Evolutionary conservation across 2,329 filamentous ascomycete genomes (phyloP), one percentile per base, ranked within the genome.

Genomic region (Paecilomyces fulvus): DNA sequence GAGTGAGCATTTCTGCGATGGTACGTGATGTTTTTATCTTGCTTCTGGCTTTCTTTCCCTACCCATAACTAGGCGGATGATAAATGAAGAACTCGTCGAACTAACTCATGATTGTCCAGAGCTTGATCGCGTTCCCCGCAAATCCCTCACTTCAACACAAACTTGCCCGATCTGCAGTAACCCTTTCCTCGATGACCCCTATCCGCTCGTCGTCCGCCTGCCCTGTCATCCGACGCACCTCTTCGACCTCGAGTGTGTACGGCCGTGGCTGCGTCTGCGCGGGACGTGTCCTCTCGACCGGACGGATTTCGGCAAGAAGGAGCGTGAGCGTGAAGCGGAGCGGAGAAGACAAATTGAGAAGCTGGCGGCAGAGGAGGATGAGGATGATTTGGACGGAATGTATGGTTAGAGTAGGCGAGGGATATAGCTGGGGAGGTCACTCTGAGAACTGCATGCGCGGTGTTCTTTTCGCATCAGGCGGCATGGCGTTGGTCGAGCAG

Each of bases 231-330:
- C 79, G 14, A 79, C 79, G 37, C 84, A 87, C 66, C 64, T 82
- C 20, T 86, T 86, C 68, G 84, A 87, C 70, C 68, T 86, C 25
- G 83, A 86, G 63, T 87, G 84, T 68, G 82, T 87, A 59, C 72
- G 78, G 57, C 83, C 84, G 0, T 87, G 84, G 84, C 69, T 87
- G 60, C 79, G 84, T 61, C 73, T 86, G 55, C 81, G 84, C 60
- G 80, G 82, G 8, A 86, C 83, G 20, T 87, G 83, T 70, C 83
- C 83, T 17, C 73, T 86, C 51, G 83, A 86, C 65, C 76, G 84
- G 53, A 77, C 79, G 65, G 79, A 81, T 66, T 74, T 86, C 57
- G 72, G 81, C 17, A 83, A 84, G 72, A 77, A 80, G 71, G 70
- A 77, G 60, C 73, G 70, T 68, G 80, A 74, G 66, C 79, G 68